A percentile compares a stretch with the other conserved stretches of the same genome.
These are phyloP conservation scores for Kluyveromyces nonfermentans DNA, from an alignment of 805 yeast species.

Conservation along the genomic window DNA sequence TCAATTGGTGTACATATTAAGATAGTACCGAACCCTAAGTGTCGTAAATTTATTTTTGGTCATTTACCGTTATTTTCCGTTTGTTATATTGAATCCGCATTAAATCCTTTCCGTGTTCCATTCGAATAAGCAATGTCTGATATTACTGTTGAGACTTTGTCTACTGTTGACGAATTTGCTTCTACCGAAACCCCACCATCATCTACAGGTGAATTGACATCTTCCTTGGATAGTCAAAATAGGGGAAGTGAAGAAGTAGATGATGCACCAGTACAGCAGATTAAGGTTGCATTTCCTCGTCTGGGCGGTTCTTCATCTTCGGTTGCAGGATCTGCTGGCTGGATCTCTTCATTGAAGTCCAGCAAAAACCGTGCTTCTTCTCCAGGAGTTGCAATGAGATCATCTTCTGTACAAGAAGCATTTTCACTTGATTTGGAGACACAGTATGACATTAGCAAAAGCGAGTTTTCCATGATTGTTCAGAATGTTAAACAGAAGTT, in stretches of 20 bases:
- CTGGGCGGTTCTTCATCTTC: slow-evolving; percentile 1
- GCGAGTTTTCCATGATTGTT: slow-evolving; percentile 61
- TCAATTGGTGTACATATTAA: neutral
- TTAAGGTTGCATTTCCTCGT: slow-evolving; percentile 2
- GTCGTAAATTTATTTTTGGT: neutral
- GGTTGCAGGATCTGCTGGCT: slow-evolving; percentile 13
- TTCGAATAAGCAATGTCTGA: slow-evolving; percentile 5
- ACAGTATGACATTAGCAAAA: slow-evolving; percentile 52
- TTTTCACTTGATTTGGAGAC: slow-evolving; percentile 64
- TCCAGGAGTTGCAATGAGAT: slow-evolving; percentile 34
- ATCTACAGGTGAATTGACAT: slow-evolving; percentile 7
- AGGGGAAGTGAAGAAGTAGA: neutral
- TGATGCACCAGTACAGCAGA: neutral
- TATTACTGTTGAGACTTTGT: slow-evolving; percentile 4
- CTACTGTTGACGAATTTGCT: slow-evolving; percentile 8
- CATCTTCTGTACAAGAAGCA: slow-evolving; percentile 65
- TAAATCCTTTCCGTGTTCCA: neutral
- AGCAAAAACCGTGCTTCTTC: slow-evolving; percentile 35
- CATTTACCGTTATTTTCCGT: neutral
- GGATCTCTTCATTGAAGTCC: slow-evolving; percentile 33
- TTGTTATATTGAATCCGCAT: neutral
- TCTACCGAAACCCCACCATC: slow-evolving; percentile 14
- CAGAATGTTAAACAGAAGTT: slow-evolving; percentile 46
- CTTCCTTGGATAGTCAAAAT: neutral
- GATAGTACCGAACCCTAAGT: neutral